Evolutionary conservation across 208 protist genomes (phyloP).

Genomic region (Wallacemonas rigidus): DNA sequence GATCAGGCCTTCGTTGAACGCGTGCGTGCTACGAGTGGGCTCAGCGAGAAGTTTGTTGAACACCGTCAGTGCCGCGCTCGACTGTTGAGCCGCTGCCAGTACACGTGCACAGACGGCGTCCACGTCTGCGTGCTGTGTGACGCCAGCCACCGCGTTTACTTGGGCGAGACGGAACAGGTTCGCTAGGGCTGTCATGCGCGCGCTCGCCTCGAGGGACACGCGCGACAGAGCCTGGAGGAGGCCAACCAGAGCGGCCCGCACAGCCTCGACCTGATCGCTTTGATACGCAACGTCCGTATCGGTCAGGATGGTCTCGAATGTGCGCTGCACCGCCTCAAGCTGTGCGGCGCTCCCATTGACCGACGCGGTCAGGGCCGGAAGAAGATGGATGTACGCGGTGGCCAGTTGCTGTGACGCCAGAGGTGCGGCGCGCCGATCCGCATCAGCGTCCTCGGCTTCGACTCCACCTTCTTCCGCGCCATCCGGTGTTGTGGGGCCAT

Average conservation of each 20-base stretch:
- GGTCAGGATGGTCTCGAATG: constrained; percentile 33
- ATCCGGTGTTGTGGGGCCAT: too few relatives aligned
- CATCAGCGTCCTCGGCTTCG: not conserved
- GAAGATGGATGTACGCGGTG: constrained; percentile 21
- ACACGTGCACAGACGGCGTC: constrained; percentile 29
- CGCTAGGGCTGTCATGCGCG: constrained; percentile 27
- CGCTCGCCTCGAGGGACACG: constrained; percentile 25
- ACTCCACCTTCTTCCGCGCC: not conserved
- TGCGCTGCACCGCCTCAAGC: constrained; percentile 32
- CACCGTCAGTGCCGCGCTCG: constrained; percentile 31
- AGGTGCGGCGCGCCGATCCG: not conserved
- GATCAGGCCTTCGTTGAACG: constrained; percentile 37
- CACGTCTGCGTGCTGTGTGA: constrained; percentile 41
- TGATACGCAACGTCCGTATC: constrained; percentile 46
- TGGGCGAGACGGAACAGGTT: constrained; percentile 24
- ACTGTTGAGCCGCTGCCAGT: constrained; percentile 23
- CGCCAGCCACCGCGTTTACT: constrained; percentile 17
- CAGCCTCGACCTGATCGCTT: not conserved
- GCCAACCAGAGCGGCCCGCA: constrained; percentile 26
- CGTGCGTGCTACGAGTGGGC: constrained; percentile 20
- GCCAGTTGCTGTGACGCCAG: not conserved
- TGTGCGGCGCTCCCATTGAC: constrained; percentile 46
- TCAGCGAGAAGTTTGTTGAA: constrained; percentile 61
- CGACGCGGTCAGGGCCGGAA: constrained; percentile 32
- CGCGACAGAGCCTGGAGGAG: constrained; percentile 38